Base-by-base conservation (phyloP, 495 filamentous ascomycete species). In the Penicillium manginii region DNA sequence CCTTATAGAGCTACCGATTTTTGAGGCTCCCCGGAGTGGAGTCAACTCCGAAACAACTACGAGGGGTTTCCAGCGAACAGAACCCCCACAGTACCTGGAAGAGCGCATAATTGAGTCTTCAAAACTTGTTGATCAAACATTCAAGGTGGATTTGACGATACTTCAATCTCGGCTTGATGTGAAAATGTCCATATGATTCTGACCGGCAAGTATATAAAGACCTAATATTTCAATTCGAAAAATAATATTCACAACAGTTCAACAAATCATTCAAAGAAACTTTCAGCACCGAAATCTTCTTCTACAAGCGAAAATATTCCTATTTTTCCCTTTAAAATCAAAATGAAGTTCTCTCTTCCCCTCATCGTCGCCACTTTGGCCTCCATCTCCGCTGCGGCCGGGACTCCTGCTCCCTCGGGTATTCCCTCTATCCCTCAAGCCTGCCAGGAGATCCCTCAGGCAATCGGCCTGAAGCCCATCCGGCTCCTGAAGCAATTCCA, bases 381-480 rank as follows among this genome's bases (percentile, higher is more conserved):
- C 39, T 42, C 39, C 17, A 15, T 18, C 39, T 42, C 39, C 4
- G 39, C 17, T 18, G 39, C 39, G 15, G 39, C n/a, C 7, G 39
- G 6, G 39, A 15, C 39, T 18, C 15, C 14, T 5, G 14, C 17
- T 3, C 39, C 39, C 0, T 42, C 39, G 4, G 17, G 39, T 15
- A 3, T 42, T 18, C 39, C 37, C 39, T 8, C 14, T 3, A n/a
- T 42, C 39, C 39, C 39, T 8, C 14, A 42, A 15, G 1, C 39
- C 17, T 42, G 39, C n/a, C 39, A 42, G n/a, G 39, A 42, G 39
- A 42, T 42, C 39, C 39, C 39, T 15, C 39, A 42, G 39, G 39
- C 39, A 11, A 42, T 42, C 14, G 6, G 39, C n/a, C n/a, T 42
- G 11, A 42, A 42, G 39, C 39, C 39, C 4, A 15, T 19, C 39